Conservation (phyloP, 371 early-diverging fungal genomes). For the Zopfochytrium polystomum region DNA sequence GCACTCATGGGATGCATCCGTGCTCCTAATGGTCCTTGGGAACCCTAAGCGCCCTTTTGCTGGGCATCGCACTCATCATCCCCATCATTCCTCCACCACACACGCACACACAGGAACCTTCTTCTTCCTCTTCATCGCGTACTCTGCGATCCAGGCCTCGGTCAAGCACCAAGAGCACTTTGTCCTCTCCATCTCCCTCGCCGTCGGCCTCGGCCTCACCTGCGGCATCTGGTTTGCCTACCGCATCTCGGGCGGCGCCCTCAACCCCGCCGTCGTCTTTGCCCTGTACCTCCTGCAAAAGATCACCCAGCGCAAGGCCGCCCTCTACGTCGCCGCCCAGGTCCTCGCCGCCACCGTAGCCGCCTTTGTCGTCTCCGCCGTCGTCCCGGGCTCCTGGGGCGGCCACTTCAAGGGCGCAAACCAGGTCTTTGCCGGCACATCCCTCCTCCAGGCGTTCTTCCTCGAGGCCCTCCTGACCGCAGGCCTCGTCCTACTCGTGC, state of each 20-base stretch:
- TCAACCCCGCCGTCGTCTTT: constrained; percentile 61
- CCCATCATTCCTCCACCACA: background rate
- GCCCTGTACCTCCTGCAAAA: constrained; percentile 44
- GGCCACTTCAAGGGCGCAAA: constrained; percentile 36
- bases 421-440: constrained; percentile 20
- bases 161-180: constrained; percentile 21
- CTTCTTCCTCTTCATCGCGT: constrained; percentile 55
- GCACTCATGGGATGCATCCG: background rate
- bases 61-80: background rate
- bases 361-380: constrained; percentile 42
- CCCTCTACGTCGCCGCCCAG: constrained; percentile 49
- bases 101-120: constrained; percentile 44
- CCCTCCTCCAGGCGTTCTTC: constrained; percentile 46
- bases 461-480: constrained; percentile 53
- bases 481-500: constrained; percentile 46
- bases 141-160: constrained; percentile 50
- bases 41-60: background rate
- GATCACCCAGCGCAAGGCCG: constrained; percentile 38
- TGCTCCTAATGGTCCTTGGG: background rate
- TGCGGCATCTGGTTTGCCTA: constrained; percentile 48
- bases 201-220: constrained; percentile 48
- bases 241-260: no score
- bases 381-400: constrained; percentile 40
- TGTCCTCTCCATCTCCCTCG: constrained; percentile 42
- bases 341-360: constrained; percentile 56